Percentiles rank a stretch among this genome's conserved stretches.
phyloP scores from a whole-genome alignment of 768 basidiomycete species.

The Macrolepiota dolichaula region DNA sequence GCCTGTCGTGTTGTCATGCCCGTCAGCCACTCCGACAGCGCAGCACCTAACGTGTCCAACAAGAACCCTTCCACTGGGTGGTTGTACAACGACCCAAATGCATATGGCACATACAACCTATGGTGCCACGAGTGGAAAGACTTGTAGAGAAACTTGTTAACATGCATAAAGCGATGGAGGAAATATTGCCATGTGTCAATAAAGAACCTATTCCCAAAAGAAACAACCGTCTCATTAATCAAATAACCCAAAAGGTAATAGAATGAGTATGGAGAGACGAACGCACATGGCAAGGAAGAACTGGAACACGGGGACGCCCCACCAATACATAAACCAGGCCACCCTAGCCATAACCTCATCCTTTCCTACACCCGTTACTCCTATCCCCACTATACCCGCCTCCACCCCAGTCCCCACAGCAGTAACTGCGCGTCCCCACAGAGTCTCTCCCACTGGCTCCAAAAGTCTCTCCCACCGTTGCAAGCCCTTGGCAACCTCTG shows the following conservation, averaged over 20 bases:
- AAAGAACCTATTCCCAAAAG: conserved; percentile 59
- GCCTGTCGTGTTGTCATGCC: conserved; percentile 80
- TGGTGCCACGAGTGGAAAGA: conserved; percentile 94
- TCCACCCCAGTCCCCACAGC: background rate
- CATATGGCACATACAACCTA: conserved; percentile 93
- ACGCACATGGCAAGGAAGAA: conserved; percentile 82
- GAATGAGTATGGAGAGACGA: background rate
- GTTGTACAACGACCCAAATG: conserved; percentile 96
- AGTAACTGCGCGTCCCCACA: background rate
- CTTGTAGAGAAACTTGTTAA: conserved; percentile 86
- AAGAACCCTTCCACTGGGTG: conserved; percentile 94
- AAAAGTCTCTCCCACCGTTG: conserved; percentile 9
- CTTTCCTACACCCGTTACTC: background rate
- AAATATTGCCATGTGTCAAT: conserved; percentile 99
- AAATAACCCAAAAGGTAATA: background rate
- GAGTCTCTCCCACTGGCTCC: background rate
- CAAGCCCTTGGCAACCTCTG: background rate
- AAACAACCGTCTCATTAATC: background rate
- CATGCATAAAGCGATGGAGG: conserved; percentile 88
- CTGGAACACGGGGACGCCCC: conserved; percentile 77
- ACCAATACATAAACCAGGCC: conserved; percentile 84
- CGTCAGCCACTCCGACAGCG: conserved; percentile 66
- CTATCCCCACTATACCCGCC: background rate
- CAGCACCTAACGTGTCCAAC: conserved; percentile 81
- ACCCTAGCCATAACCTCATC: conserved; percentile 28